These are phyloP conservation scores for Pinus albicaulis DNA, from an alignment of 75 land plant species.

Conservation along the genomic window DNA sequence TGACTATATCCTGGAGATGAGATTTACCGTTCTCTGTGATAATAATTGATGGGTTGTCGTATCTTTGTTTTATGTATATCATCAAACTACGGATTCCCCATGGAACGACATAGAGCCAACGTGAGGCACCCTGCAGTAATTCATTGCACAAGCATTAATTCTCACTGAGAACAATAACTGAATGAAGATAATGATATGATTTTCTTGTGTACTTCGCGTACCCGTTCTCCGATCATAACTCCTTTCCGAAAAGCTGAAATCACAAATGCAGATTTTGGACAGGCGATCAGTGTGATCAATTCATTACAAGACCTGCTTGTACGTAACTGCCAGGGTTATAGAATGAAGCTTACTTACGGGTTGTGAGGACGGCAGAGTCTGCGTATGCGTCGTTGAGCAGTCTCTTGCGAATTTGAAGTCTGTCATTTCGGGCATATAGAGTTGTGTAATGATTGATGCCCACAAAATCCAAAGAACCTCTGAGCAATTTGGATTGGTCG, in stretches of 20 bases:
- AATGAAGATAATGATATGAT: not conserved
- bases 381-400: conserved; percentile 46
- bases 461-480: conserved; percentile 66
- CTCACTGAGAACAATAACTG: no score
- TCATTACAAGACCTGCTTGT: no score
- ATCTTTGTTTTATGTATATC: conserved; percentile 47
- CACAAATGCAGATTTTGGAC: not conserved
- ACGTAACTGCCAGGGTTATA: not conserved
- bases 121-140: conserved; percentile 65
- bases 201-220: conserved; percentile 10
- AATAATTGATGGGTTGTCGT: conserved; percentile 58
- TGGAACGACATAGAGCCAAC: conserved; percentile 76
- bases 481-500: conserved; percentile 24
- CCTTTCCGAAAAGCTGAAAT: conserved; percentile 32
- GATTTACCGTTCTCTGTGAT: conserved; percentile 82
- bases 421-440: conserved; percentile 55
- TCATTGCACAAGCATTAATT: no score
- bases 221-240: conserved; percentile 52
- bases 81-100: conserved; percentile 64
- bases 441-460: conserved; percentile 89
- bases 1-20: not conserved
- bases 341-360: conserved; percentile 25
- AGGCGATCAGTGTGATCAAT: no score
- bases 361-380: conserved; percentile 45
- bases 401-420: conserved; percentile 25